Base-by-base conservation (phyloP, 345 rosid species). In the Sonneratia alba region DNA sequence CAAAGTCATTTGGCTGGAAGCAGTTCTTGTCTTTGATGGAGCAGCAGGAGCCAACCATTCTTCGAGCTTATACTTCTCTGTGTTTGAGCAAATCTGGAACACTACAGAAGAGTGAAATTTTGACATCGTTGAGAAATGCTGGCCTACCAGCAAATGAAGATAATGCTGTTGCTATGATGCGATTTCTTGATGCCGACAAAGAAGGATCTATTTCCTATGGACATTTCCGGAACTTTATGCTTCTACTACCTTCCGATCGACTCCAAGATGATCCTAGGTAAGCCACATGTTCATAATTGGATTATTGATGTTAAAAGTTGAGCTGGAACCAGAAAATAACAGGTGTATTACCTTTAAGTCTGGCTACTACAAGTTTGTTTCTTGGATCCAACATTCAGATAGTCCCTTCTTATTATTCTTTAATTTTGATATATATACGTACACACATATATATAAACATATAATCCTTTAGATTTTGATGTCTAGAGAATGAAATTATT, bases 71-170 rank as follows among this genome's bases (percentile, higher is more conserved):
- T 72, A 95, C 99, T 69, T 89, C 98, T 76, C 88, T 95, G 6
- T 92, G 99, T 79, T 83, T 92, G 74, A 88, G 87, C 87, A 87
- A 95, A 81, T 95, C 94, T 62, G 99, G 99, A 70, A 95, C 99
- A 40, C 90, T 95, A 37, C 87, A 95, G 82, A 95, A 89, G 83
- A 95, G 99, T 82, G 96, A 90, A 86, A 88, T 92, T 81, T 73
- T 95, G 85, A 93, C 95, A 74, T 95, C 98, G 36, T 82, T 95
- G 2, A 79, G 87, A 73, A 88, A 89, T 83, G 87, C 97, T 48
- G 97, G 97, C 70, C 96, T 92, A 83, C 99, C 99, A 1, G 97
- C 94, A 19, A 95, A 90, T 80, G 98, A 90, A 80, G 97, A 92
- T 77, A 89, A 90, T 81, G 99, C 98, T 77, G 85, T 83, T 77